These are phyloP conservation scores for Phytophthora fragariaefolia DNA, from an alignment of 352 stramenopile species.

Conservation along the genomic window DNA sequence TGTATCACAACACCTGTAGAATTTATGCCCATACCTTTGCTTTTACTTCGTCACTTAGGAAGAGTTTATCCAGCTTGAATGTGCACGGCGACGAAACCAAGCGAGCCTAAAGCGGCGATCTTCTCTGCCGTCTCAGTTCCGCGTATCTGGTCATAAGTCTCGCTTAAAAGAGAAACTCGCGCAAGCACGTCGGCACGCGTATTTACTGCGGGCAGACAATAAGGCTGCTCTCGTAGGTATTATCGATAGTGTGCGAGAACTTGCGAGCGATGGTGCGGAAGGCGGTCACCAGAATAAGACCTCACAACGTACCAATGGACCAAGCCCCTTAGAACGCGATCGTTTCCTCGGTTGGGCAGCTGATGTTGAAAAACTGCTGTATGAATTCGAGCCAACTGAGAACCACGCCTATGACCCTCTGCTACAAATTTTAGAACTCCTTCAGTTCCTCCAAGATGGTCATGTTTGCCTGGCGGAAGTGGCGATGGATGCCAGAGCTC, in stretches of 20 bases:
- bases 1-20: not conserved
- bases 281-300: slow-evolving; percentile 1
- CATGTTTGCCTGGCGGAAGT: slow-evolving; percentile 65
- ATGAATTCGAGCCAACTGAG: slow-evolving; percentile 56
- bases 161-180: slow-evolving; percentile 53
- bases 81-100: slow-evolving; percentile 56
- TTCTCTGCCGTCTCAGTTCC: slow-evolving; percentile 59
- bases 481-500: slow-evolving; percentile 48
- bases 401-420: slow-evolving; percentile 56
- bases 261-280: slow-evolving; percentile 33
- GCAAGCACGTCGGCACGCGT: slow-evolving; percentile 56
- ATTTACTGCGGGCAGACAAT: slow-evolving; percentile 62
- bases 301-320: slow-evolving; percentile 11
- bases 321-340: slow-evolving; percentile 65
- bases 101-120: slow-evolving; percentile 42
- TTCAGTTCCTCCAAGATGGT: slow-evolving; percentile 66
- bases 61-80: slow-evolving; percentile 66
- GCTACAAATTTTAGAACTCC: slow-evolving; percentile 48
- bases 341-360: slow-evolving; percentile 50
- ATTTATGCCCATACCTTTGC: not conserved
- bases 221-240: slow-evolving; percentile 49
- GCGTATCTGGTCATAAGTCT: slow-evolving; percentile 41
- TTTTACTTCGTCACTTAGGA: slow-evolving; percentile 41
- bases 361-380: slow-evolving; percentile 45
- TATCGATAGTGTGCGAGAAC: slow-evolving; percentile 46